These are phyloP conservation scores for Pseudoturritis turrita DNA, from an alignment of 345 rosid species.

Conservation along the genomic window DNA sequence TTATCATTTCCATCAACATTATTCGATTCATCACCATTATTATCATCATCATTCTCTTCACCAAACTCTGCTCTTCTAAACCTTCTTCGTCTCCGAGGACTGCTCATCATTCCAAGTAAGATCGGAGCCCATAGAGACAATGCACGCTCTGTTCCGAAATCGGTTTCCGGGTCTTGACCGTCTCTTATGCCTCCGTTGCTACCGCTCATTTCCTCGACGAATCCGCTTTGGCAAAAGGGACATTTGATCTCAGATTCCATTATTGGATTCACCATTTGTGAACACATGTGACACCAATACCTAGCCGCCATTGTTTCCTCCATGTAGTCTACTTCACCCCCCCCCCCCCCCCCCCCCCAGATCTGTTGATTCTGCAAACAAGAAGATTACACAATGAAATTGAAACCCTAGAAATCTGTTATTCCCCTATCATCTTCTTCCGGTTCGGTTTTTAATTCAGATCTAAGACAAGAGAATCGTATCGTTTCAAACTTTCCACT, in stretches of 20 bases:
- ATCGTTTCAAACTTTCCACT: neutral
- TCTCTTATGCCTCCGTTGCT: slow-evolving; percentile 11
- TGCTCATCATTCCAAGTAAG: slow-evolving; percentile 82
- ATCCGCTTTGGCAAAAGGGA: slow-evolving; percentile 59
- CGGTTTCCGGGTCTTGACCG: slow-evolving; percentile 44
- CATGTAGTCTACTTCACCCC: slow-evolving; percentile 36
- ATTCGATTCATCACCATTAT: slow-evolving; percentile 2
- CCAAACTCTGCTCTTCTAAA: slow-evolving; percentile 47
- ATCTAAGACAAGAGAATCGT: slow-evolving; percentile 13
- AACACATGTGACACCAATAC: slow-evolving; percentile 75
- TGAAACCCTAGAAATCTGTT: neutral
- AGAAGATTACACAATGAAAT: neutral
- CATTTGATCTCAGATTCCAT: slow-evolving; percentile 80
- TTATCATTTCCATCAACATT: slow-evolving; percentile 47
- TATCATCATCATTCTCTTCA: slow-evolving; percentile 46
- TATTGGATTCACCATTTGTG: slow-evolving; percentile 59
- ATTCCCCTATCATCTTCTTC: neutral
- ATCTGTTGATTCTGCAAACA: slow-evolving; percentile 13
- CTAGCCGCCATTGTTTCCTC: slow-evolving; percentile 45
- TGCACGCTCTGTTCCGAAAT: slow-evolving; percentile 66
- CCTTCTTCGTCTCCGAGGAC: slow-evolving; percentile 52
- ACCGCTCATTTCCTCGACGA: slow-evolving; percentile 32
- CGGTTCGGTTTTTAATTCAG: neutral
- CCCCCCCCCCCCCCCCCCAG: too few species aligned
- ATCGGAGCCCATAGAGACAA: slow-evolving; percentile 83